Base-by-base conservation (phyloP, 345 rosid species). In the Hibiscus trionum region DNA sequence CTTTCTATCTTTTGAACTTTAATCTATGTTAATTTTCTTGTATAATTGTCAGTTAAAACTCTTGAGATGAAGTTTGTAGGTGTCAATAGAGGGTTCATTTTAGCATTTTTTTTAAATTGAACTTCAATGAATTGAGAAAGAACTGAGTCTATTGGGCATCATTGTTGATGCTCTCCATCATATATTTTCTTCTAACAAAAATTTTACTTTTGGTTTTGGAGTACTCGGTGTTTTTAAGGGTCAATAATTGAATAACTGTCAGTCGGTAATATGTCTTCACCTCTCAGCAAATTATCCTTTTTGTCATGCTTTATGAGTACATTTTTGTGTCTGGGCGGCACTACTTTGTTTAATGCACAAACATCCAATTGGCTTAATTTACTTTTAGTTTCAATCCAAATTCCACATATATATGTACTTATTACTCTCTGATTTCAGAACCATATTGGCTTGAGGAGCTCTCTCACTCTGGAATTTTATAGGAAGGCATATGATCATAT, bases 391-490 rank as follows among this genome's bases (percentile, higher is more conserved):
- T 35, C 7, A 35, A 5, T 5, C 37, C 37, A 35, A 4, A 35
- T 35, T 35, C 37, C 37, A 35, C 7, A 35, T 35, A 35, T 35
- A 0, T 35, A 35, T 35, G 37, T 35, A 4, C 7, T 35, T 35
- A 35, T 35, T 35, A 35, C 37, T 35, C 37, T 35, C 7, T 35
- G 37, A 35, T 35, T 35, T 76, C 89, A 93, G 98, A 86, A 91
- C 5, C 91, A 94, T 73, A 57, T 4, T 78, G 87, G 97, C 69
- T 72, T 91, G 79, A 85, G 98, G 90, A 94, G 98, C 82, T 91
- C 96, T 68, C 85, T 94, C 57, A 88, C 98, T 53, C 80, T 94
- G 82, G 96, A 94, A 74, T 88, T 78, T 81, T 94, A 94, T 78
- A 83, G 78, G 82, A 83, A 80, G 77, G 96, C 98, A 65, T 81